Conservation (phyloP, 805 yeast species). For the Zygotorulaspora danielsina region DNA sequence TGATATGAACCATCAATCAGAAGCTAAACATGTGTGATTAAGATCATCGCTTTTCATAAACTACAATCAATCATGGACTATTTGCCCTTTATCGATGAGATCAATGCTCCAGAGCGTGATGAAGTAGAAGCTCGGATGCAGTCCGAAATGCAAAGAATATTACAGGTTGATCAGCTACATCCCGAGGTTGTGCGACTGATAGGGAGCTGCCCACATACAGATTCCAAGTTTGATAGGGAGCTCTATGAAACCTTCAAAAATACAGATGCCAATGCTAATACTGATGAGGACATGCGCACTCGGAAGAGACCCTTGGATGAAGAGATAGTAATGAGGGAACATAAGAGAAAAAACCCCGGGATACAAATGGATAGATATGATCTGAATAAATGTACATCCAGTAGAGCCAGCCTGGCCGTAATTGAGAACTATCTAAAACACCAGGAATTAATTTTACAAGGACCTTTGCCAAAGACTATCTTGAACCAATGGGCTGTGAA, state of each 20-base stretch:
- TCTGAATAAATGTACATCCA: slow-evolving; percentile 4
- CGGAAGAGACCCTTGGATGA: slow-evolving; percentile 9
- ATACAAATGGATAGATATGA: slow-evolving; percentile 37
- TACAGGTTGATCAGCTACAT: slow-evolving; percentile 17
- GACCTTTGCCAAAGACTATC: slow-evolving; percentile 34
- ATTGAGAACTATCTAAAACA: slow-evolving; percentile 32
- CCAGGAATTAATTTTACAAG: slow-evolving; percentile 37
- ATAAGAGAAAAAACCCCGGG: slow-evolving; percentile 14
- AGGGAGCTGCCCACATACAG: not conserved
- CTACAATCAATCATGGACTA: slow-evolving; percentile 17
- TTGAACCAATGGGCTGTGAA: slow-evolving; percentile 38
- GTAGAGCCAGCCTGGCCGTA: slow-evolving; percentile 23
- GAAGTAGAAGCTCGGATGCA: slow-evolving; percentile 14
- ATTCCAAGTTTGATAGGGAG: not conserved
- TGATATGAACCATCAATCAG: too few relatives aligned
- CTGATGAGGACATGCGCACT: not conserved
- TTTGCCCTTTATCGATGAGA: slow-evolving; percentile 17
- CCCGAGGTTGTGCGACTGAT: slow-evolving; percentile 15
- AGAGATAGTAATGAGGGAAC: slow-evolving; percentile 9
- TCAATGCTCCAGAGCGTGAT: not conserved
- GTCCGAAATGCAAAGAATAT: slow-evolving; percentile 27
- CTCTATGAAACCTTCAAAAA: slow-evolving; percentile 3
- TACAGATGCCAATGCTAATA: not conserved
- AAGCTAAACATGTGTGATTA: too few relatives aligned
- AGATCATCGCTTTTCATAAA: too few relatives aligned